A percentile compares a stretch with the other conserved stretches of the same genome.
These are phyloP conservation scores for Trichomonas gallinae DNA, from an alignment of 208 protist genomes.

Conservation along the genomic window DNA sequence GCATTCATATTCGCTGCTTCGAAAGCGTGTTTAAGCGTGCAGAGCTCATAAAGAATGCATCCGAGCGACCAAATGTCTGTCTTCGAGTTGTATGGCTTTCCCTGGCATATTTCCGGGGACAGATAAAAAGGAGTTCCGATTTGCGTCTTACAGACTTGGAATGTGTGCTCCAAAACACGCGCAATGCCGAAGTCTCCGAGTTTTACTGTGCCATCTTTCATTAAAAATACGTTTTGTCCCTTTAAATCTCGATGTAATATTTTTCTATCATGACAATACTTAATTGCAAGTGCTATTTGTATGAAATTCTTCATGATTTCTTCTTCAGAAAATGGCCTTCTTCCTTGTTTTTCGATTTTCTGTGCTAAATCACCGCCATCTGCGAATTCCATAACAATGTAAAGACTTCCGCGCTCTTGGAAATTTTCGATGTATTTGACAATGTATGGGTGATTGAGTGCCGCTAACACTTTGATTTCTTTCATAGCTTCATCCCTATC, in stretches of 20 bases:
- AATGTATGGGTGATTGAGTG: slow-evolving; percentile 28
- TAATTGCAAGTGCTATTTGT: slow-evolving; percentile 46
- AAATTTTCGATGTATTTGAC: slow-evolving; percentile 28
- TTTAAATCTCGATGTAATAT: slow-evolving; percentile 52
- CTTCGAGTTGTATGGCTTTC: slow-evolving; percentile 26
- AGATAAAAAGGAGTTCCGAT: slow-evolving; percentile 34
- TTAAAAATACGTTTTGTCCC: slow-evolving; percentile 29
- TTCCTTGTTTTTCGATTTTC: slow-evolving; percentile 8
- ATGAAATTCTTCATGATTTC: slow-evolving; percentile 25
- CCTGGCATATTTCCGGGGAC: slow-evolving; percentile 28
- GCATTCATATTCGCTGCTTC: slow-evolving; percentile 2
- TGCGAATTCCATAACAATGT: slow-evolving; percentile 33
- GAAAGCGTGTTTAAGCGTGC: slow-evolving; percentile 12
- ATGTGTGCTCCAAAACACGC: background rate
- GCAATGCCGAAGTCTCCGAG: slow-evolving; percentile 29
- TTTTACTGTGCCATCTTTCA: slow-evolving; percentile 26
- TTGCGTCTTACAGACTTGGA: background rate
- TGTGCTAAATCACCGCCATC: slow-evolving; percentile 32
- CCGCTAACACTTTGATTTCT: slow-evolving; percentile 22
- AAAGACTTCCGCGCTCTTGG: slow-evolving; percentile 17
- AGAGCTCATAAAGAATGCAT: slow-evolving; percentile 16
- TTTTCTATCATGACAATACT: slow-evolving; percentile 49
- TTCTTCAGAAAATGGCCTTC: background rate
- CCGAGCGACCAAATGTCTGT: slow-evolving; percentile 24
- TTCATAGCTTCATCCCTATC: slow-evolving; percentile 25